phyloP scores from a whole-genome alignment of 192 early-diverging fungal species.

The Chytriomyces sp. region DNA sequence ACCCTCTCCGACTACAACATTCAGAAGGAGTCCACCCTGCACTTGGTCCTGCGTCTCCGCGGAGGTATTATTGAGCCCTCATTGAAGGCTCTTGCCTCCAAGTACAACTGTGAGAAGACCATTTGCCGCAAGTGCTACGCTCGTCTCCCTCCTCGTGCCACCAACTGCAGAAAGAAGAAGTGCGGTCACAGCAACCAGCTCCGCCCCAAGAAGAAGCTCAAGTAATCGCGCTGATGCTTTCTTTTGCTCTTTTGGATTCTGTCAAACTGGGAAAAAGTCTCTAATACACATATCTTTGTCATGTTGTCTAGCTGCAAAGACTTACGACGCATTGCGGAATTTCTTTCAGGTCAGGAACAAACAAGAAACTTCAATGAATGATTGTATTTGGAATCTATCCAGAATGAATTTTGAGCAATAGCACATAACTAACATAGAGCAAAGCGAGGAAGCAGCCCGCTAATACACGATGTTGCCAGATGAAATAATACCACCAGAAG shows the following conservation, averaged over 20 bases:
- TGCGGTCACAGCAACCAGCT: conserved; percentile 99
- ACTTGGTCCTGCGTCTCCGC: conserved; percentile 70
- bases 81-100: conserved; percentile 95
- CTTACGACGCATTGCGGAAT: no score
- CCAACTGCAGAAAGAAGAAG: conserved; percentile 99
- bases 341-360: no score
- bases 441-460: no score
- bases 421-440: no score
- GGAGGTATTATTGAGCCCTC: conserved; percentile 89
- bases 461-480: no score
- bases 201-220: conserved; percentile 98
- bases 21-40: conserved; percentile 96
- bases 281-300: no score
- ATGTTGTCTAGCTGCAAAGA: no score
- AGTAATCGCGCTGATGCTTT: conserved; percentile 55
- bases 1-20: conserved; percentile 99
- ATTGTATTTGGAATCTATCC: no score
- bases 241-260: background rate
- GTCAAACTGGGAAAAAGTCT: background rate
- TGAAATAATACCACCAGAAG: no score
- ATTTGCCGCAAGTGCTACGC: conserved; percentile 99
- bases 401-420: no score
- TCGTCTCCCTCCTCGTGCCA: conserved; percentile 97
- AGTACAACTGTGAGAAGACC: conserved; percentile 99
- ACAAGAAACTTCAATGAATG: no score